Evolutionary conservation across 768 basidiomycete genomes (phyloP), one percentile per base, ranked within the genome.

Genomic region (Goffeauzyma gilvescens): DNA sequence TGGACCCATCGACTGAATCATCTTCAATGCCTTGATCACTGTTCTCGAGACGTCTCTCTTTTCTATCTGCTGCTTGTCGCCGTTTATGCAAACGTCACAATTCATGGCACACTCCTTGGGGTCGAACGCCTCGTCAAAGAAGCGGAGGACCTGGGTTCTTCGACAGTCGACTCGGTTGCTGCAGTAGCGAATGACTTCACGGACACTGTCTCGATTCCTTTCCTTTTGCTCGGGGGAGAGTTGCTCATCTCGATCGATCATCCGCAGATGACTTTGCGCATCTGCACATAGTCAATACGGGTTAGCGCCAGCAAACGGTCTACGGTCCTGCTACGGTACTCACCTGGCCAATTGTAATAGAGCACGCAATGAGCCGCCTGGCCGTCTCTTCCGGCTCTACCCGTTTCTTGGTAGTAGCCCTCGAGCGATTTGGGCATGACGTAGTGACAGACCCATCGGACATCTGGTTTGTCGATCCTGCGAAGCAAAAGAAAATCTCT

Each of bases 381-480:
- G 4, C 84, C 85, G 56, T 98, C 93, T 45, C 93, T 74, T 5
- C 93, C 93, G 14, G 89, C 93, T 44, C 93, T 76, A 5, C 93
- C 93, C 0, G 90, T 96, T 66, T 98, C 93, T 66, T 96, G 86
- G 55, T 86, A 87, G 49, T 68, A 90, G 73, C 80, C 82, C 46
- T 87, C 84, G 55, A 98, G 62, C 15, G 78, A 76, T 51, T 76
- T 76, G 1, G 90, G 84, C 51, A 93, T 57, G 41, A 75, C 73
- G 46, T 79, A 71, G 55, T 96, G 90, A 40, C 96, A 81, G 25
- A 98, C 90, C 28, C 57, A 63, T 52, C 61, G 44, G 3, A 63
- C 61, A 38, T 63, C 61, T 3, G 61, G 47, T 32, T 63, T 63
- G 43, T 63, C 61, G 28, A 63, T 63, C 18, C 56, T 57, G 35